Evolutionary conservation across 352 stramenopile species (phyloP).

Genomic region (Phytophthora europaea): DNA sequence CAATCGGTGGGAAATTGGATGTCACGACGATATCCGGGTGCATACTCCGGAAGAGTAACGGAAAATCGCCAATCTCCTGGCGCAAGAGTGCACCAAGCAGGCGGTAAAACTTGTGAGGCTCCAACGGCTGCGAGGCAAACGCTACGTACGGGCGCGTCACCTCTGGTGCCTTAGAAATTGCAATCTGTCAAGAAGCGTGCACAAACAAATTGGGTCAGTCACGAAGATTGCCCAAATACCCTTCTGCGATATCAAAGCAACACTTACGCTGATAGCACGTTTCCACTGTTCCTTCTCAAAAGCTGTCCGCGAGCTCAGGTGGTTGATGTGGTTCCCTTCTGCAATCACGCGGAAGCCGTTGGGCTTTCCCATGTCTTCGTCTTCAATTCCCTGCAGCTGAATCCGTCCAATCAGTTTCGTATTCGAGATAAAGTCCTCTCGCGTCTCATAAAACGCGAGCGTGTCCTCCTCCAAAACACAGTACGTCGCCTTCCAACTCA

Average conservation of each 20-base stretch:
- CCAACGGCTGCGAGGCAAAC: constrained; percentile 79
- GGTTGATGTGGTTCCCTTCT: constrained; percentile 73
- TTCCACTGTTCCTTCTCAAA: constrained; percentile 90
- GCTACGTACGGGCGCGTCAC: constrained; percentile 59
- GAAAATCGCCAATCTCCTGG: constrained; percentile 81
- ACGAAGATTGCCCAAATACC: background rate
- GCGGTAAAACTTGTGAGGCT: constrained; percentile 79
- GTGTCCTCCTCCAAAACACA: constrained; percentile 85
- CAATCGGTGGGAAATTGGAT: constrained; percentile 87
- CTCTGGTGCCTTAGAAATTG: constrained; percentile 64
- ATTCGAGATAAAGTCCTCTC: constrained; percentile 87
- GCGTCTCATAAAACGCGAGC: constrained; percentile 81
- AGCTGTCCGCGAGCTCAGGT: constrained; percentile 77
- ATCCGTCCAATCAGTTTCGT: constrained; percentile 82
- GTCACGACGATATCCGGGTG: constrained; percentile 84
- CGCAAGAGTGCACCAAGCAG: constrained; percentile 70
- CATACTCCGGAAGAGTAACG: constrained; percentile 80
- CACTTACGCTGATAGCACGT: constrained; percentile 64
- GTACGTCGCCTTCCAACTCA: constrained; percentile 79
- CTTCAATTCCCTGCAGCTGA: constrained; percentile 72
- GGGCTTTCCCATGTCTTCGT: constrained; percentile 71
- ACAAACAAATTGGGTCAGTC: constrained; percentile 14
- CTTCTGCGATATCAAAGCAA: background rate
- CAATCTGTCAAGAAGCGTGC: constrained; percentile 42
- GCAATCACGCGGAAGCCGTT: constrained; percentile 78